Conservation (phyloP, 2,329 filamentous ascomycete species). For the Trichoderma simmonsii region DNA sequence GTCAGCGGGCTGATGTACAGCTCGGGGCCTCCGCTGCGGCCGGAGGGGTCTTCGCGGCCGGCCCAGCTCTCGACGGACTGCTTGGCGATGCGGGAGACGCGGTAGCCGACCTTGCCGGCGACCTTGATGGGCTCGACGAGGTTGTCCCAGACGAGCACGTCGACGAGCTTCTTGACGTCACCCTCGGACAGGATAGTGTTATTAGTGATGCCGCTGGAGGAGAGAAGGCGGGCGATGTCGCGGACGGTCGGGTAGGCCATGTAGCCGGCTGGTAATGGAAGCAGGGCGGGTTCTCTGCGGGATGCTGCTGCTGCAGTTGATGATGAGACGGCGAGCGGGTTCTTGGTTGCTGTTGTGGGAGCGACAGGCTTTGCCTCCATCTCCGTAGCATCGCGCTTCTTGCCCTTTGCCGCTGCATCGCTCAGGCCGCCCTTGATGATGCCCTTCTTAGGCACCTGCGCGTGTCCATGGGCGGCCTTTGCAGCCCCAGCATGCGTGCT, state of each 20-base stretch:
- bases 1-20: conserved; percentile 69
- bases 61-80: conserved; percentile 43
- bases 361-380: conserved; percentile 25
- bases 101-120: conserved; percentile 50
- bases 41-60: conserved; percentile 36
- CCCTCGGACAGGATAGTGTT: conserved; percentile 67
- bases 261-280: conserved; percentile 64
- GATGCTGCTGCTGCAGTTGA: not conserved
- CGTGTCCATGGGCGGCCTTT: conserved; percentile 30
- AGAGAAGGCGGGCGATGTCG: conserved; percentile 73
- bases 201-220: conserved; percentile 65
- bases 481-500: conserved; percentile 35
- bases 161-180: conserved; percentile 80
- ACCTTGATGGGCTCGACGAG: conserved; percentile 66
- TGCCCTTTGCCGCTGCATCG: conserved; percentile 37
- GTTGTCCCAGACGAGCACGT: conserved; percentile 86
- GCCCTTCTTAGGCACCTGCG: conserved; percentile 53
- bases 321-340: conserved; percentile 9
- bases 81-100: conserved; percentile 49
- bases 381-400: conserved; percentile 49
- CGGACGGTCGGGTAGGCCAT: conserved; percentile 75
- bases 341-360: not conserved
- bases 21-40: conserved; percentile 39
- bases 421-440: conserved; percentile 48
- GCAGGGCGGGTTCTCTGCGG: conserved; percentile 38